Conservation (phyloP, 768 basidiomycete genomes). For the Leucocoprinus leucothites region DNA sequence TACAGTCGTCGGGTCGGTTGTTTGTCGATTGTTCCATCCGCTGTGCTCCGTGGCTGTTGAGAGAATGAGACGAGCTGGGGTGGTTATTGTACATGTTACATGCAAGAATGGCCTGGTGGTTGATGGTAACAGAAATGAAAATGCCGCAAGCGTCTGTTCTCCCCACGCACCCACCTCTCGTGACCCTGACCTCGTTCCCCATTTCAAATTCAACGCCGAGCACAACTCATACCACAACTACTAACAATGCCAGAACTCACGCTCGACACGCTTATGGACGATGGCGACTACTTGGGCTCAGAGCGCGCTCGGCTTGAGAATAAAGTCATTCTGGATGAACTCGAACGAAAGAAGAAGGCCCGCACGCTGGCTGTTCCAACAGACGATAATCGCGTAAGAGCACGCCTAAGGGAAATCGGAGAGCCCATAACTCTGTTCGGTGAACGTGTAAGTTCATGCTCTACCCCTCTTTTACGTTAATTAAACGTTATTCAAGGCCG, state of each 20-base stretch:
- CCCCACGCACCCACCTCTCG: constrained; percentile 17
- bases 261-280: constrained; percentile 72
- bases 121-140: constrained; percentile 9
- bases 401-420: constrained; percentile 86
- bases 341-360: constrained; percentile 97
- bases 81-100: constrained; percentile 31
- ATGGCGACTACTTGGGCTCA: constrained; percentile 71
- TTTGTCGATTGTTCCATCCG: constrained; percentile 34
- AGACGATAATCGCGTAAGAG: constrained; percentile 91
- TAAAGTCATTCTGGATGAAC: constrained; percentile 86
- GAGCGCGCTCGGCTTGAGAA: constrained; percentile 79
- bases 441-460: constrained; percentile 74
- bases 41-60: constrained; percentile 19
- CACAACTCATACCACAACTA: neutral
- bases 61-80: constrained; percentile 27
- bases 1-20: constrained; percentile 44
- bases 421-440: constrained; percentile 98
- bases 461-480: constrained; percentile 12
- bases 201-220: neutral
- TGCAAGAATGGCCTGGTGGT: constrained; percentile 11
- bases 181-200: neutral
- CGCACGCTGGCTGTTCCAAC: constrained; percentile 94
- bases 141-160: constrained; percentile 13
- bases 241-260: constrained; percentile 68
- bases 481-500: constrained; percentile 54